These are phyloP conservation scores for Nicotiana paniculata DNA, from an alignment of 257 asterid genomes.

Conservation along the genomic window DNA sequence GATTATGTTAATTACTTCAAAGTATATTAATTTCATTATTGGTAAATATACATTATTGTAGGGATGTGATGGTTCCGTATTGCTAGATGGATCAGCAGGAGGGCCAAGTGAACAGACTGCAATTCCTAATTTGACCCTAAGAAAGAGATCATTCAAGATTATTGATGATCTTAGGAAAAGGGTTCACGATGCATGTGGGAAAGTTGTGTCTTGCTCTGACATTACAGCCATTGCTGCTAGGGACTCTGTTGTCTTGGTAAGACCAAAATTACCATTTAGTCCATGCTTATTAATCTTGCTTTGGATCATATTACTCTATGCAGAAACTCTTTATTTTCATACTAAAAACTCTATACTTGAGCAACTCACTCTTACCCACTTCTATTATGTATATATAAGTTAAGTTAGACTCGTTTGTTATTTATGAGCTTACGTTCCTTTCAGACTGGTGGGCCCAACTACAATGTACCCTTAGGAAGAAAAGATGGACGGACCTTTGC, in stretches of 20 bases:
- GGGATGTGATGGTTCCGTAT: constrained; percentile 41
- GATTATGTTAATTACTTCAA: too few species aligned
- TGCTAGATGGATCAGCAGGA: constrained; percentile 39
- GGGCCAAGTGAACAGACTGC: constrained; percentile 40
- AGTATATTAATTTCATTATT: too few species aligned
- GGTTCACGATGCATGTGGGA: constrained; percentile 25
- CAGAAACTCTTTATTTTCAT: too few species aligned
- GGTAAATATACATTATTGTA: too few species aligned
- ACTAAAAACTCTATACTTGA: too few species aligned
- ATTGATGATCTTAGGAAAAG: constrained; percentile 39
- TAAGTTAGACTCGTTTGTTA: too few species aligned
- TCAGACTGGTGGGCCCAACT: constrained; percentile 5
- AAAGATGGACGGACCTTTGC: constrained; percentile 6
- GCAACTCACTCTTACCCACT: too few species aligned
- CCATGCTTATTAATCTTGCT: too few species aligned
- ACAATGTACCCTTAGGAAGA: constrained; percentile 6
- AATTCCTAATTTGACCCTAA: constrained; percentile 38
- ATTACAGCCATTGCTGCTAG: constrained; percentile 43
- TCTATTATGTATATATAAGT: too few species aligned
- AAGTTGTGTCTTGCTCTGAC: constrained; percentile 42
- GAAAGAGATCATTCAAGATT: constrained; percentile 34
- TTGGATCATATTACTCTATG: too few species aligned
- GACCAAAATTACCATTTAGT: neutral
- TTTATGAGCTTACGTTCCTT: neutral
- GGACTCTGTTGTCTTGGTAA: constrained; percentile 45